Percentiles rank a stretch among this genome's conserved stretches.
Conservation (phyloP, 176 grass and related monocot genomes). For the Saccharum spontaneum region DNA sequence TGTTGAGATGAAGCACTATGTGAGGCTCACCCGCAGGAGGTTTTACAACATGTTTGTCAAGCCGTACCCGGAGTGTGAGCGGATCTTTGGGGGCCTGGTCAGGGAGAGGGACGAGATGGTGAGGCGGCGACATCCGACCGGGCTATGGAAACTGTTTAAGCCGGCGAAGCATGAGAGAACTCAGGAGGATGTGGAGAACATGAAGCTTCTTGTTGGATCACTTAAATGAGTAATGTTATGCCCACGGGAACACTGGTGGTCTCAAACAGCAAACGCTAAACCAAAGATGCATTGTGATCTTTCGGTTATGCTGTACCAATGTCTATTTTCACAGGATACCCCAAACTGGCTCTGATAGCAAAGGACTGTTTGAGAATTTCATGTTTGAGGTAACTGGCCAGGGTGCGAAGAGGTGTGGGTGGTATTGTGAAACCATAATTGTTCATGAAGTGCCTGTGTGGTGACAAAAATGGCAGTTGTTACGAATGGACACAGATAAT, state of each 20-base stretch:
- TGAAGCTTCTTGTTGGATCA: constrained; percentile 59
- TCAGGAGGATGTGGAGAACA: constrained; percentile 60
- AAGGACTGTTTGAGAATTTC: background rate
- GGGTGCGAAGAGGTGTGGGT: background rate
- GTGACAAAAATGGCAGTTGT: background rate
- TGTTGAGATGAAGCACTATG: constrained; percentile 83
- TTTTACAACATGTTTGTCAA: constrained; percentile 92
- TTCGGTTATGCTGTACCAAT: background rate
- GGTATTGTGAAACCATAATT: too few relatives aligned
- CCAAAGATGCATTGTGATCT: background rate
- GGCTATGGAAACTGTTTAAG: constrained; percentile 85
- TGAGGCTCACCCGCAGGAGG: constrained; percentile 62
- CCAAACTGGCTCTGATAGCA: background rate
- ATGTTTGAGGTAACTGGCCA: background rate
- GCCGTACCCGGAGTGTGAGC: constrained; percentile 80
- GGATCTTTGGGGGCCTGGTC: constrained; percentile 53
- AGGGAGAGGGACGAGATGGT: constrained; percentile 34
- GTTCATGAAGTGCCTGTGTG: background rate
- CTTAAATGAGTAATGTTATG: constrained; percentile 36
- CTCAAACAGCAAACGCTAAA: background rate
- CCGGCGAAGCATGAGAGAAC: constrained; percentile 42
- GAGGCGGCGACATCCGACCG: constrained; percentile 40
- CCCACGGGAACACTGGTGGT: background rate
- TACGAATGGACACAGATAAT: background rate
- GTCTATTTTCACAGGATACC: background rate